Percentiles rank a stretch among this genome's conserved stretches.
These are phyloP conservation scores for Potentilla sterilis DNA, from an alignment of 306 rosid species.

Conservation along the genomic window DNA sequence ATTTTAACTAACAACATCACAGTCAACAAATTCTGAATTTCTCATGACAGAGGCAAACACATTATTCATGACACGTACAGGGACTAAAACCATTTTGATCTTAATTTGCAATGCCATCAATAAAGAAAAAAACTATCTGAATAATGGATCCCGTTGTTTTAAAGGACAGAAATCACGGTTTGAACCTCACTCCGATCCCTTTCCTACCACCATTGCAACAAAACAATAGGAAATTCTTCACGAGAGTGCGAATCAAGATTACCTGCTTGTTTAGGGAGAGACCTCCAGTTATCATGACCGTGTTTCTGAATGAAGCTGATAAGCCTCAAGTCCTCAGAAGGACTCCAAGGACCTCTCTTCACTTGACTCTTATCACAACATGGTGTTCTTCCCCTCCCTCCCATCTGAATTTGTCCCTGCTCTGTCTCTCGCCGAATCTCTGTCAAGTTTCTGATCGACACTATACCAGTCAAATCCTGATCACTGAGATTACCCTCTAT, in stretches of 20 bases:
- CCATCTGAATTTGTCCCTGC: constrained; percentile 39
- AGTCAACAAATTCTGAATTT: not conserved
- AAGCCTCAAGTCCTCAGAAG: constrained; percentile 79
- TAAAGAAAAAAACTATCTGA: not conserved
- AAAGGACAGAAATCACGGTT: not conserved
- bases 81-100: not conserved
- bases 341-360: constrained; percentile 98
- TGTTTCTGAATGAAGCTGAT: constrained; percentile 74
- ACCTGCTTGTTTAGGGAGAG: constrained; percentile 98
- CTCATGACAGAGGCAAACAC: not conserved
- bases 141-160: not conserved
- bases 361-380: constrained; percentile 87
- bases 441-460: not conserved
- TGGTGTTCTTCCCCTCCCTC: constrained; percentile 96
- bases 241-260: not conserved
- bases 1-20: not conserved
- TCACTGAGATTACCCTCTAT: not conserved
- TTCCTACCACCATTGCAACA: not conserved
- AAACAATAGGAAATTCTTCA: not conserved
- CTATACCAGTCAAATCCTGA: not conserved
- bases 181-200: not conserved
- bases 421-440: constrained; percentile 5
- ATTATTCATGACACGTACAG: not conserved
- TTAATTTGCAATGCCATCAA: not conserved
- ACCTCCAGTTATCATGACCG: constrained; percentile 97